Conservation (phyloP, 2,329 filamentous ascomycete genomes). For the Aspergillus flavus region DNA sequence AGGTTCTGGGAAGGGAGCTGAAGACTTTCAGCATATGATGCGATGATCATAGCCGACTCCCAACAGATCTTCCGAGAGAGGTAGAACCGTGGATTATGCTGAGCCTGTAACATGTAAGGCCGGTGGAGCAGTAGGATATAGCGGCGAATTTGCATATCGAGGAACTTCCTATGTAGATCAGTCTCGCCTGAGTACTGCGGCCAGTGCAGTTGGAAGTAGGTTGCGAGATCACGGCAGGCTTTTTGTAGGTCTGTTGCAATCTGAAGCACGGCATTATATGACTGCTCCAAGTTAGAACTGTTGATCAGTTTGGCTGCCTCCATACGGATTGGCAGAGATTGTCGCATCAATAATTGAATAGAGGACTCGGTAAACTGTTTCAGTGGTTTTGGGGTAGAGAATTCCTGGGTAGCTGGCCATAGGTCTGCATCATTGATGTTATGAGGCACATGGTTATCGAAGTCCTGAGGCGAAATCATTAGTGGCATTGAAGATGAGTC, state of each 20-base stretch:
- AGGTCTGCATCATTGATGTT: constrained; percentile 32
- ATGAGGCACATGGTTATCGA: constrained; percentile 18
- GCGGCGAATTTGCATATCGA: constrained; percentile 20
- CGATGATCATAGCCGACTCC: constrained; percentile 23
- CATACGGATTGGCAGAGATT: constrained; percentile 14
- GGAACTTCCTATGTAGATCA: constrained; percentile 13
- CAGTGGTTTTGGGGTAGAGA: constrained; percentile 15
- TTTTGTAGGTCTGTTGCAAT: constrained; percentile 17
- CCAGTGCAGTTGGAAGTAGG: constrained; percentile 6
- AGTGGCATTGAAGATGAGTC: constrained; percentile 15
- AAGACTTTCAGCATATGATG: constrained; percentile 20
- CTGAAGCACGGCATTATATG: constrained; percentile 21
- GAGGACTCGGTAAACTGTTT: constrained; percentile 23
- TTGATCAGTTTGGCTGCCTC: constrained; percentile 12
- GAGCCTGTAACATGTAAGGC: constrained; percentile 19
- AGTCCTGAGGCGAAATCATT: constrained; percentile 5
- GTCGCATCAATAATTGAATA: constrained; percentile 21
- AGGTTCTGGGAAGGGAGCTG: constrained; percentile 10
- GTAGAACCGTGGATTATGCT: constrained; percentile 19
- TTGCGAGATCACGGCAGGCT: constrained; percentile 14
- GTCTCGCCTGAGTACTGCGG: neutral
- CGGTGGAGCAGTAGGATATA: constrained; percentile 22
- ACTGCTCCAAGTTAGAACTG: neutral
- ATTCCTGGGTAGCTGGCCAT: constrained; percentile 18
- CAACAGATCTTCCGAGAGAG: constrained; percentile 21